Evolutionary conservation across 345 rosid genomes (phyloP).

Genomic region (Syzygium jambos): DNA sequence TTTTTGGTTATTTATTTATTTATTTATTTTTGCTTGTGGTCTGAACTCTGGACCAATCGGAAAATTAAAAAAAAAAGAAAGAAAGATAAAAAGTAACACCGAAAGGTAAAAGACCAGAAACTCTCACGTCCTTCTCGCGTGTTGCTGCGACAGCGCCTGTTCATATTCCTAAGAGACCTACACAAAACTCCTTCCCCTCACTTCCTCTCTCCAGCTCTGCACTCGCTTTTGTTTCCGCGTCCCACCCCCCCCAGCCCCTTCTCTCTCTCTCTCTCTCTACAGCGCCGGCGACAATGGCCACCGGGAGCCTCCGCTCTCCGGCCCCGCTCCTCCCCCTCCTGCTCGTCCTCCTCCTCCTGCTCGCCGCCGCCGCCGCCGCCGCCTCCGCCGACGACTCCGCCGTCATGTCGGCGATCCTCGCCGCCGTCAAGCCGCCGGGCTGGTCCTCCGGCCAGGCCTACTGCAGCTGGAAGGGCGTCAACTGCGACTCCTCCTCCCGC

Average conservation of each 20-base stretch:
- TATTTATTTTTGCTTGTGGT: neutral
- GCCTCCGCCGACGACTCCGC: slow-evolving; percentile 42
- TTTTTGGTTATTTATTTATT: rapidly evolving
- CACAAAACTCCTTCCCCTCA: neutral
- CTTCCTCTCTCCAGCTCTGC: neutral
- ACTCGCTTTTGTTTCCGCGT: neutral
- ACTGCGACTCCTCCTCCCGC: slow-evolving; percentile 29
- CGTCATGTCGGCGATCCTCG: slow-evolving; percentile 34
- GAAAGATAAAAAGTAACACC: neutral
- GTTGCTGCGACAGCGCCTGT: neutral
- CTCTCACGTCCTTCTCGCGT: neutral
- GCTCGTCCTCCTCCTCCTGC: slow-evolving; percentile 5
- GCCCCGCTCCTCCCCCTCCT: slow-evolving; percentile 1
- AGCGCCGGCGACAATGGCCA: slow-evolving; percentile 5
- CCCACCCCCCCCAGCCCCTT: neutral
- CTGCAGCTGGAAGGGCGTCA: slow-evolving; percentile 56
- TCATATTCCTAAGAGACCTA: neutral
- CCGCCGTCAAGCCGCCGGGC: slow-evolving; percentile 26
- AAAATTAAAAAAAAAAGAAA: neutral
- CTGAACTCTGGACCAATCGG: neutral
- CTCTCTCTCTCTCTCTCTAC: neutral
- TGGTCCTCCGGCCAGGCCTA: slow-evolving; percentile 39
- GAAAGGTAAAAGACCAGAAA: neutral
- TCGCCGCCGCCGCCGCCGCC: neutral
- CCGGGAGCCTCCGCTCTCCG: slow-evolving; percentile 8